Evolutionary conservation across 305 asterid species (phyloP), one percentile per base, ranked within the genome.

Genomic region (Fraxinus greggii): DNA sequence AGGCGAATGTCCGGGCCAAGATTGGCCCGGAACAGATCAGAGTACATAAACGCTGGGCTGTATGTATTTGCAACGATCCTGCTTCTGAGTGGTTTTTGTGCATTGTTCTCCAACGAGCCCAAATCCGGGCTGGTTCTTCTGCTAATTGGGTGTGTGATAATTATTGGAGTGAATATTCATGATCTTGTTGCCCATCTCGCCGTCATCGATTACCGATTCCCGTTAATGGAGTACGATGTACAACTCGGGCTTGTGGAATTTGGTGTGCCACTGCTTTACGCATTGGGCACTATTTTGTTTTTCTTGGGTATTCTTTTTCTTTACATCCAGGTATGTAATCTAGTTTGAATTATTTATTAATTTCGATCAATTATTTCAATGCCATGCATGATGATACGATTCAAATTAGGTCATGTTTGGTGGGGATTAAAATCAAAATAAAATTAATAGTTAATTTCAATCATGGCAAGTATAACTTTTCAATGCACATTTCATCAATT

Each of bases 141-240:
- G 69, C 84, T 94, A 1, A 80, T 97, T 0, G 98, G 92, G 0
- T 88, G 86, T 5, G 80, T 63, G 7, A 79, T 88, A 1, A 36
- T 94, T 12, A 8, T 88, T 0, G 23, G 88, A 0, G 97, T 93
- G n/a, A 94, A 92, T 88, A 70, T 90, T 2, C 99, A 94, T 76
- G 99, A 97, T 90, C 92, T 97, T 0, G 3, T 90, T 0, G 98
- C 98, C 0, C 99, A 94, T 79, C 96, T 97, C 24, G 92, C 97
- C 15, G 95, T 85, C 2, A 78, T 94, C 65, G 97, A 96, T 81
- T 96, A 59, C 75, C 85, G 95, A 75, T 61, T 96, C 67, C 12
- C 85, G 5, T 51, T 97, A 81, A 72, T 97, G 86, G 89, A 81
- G 70, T 83, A 84, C 33, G 99, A 97, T 80, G 13, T 87, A 7